Evolutionary conservation across 495 filamentous ascomycete species (phyloP), one percentile per base, ranked within the genome.

Genomic region (Aspergillus bertholletiae): DNA sequence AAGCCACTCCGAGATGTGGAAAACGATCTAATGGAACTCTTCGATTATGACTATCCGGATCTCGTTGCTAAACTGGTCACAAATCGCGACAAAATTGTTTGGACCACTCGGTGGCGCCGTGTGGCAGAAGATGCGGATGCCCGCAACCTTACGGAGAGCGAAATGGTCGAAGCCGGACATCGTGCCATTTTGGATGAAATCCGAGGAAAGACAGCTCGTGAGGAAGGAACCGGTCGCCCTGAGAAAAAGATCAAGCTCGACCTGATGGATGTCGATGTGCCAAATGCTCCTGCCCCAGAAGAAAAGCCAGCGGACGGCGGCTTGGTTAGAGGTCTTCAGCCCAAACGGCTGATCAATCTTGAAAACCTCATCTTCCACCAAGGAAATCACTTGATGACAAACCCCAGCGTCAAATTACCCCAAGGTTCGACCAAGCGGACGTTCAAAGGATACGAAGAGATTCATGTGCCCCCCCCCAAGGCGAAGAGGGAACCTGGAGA

Each of bases 361-460:
- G 92, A 99, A 60, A 96, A 96, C 58, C 83, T 99, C 18, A 80
- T 96, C 27, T 99, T 99, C 69, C 93, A 97, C 62, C 94, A 97
- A 68, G 94, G 94, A 15, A 97, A 96, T 60, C 94, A 99, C 74
- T 78, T 97, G 17, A 97, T 97, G 92, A 96, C 95, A 9, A 97
- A 99, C 61, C 86, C 91, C 2, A 96, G 88, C 68, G 92, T 97
- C 45, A 90, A 88, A 57, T 80, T 97, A n/a, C 94, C 94, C 1
- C 89, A 96, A 63, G 94, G 95, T 22, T 96, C 95, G 1, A 96
- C 88, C 0, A 96, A 97, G 69, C 82, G 90, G 12, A 90, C 88
- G 0, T 96, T 96, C 74, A 97, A 97, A 70, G 94, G 95, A 24
- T 99, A 97, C 56, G 94, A 97, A 69, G 94, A 99, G 66, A 96